phyloP scores from a whole-genome alignment of 192 early-diverging fungal species.

The Phlyctochytrium bullatum region DNA sequence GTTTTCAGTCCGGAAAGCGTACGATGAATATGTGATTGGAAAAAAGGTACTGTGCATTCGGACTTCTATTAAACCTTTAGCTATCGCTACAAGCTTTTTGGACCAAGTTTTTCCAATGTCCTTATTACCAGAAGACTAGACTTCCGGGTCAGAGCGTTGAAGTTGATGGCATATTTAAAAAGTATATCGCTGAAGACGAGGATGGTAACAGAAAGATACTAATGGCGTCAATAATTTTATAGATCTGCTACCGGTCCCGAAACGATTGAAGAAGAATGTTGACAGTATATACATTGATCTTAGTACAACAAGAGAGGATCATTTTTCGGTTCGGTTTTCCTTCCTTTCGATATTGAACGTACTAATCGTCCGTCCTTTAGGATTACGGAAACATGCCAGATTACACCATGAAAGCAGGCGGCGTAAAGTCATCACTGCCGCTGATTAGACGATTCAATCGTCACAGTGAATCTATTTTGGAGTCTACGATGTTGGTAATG shows the following conservation, averaged over 20 bases:
- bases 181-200: slow-evolving; percentile 76
- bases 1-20: slow-evolving; percentile 71
- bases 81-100: slow-evolving; percentile 79
- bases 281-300: slow-evolving; percentile 75
- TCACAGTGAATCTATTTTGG: slow-evolving; percentile 79
- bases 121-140: slow-evolving; percentile 82
- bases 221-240: neutral
- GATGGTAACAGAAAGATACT: slow-evolving; percentile 32
- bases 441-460: slow-evolving; percentile 87
- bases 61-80: too few species aligned
- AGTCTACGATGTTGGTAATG: slow-evolving; percentile 20
- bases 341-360: slow-evolving; percentile 24
- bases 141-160: slow-evolving; percentile 27
- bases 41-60: slow-evolving; percentile 6
- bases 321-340: slow-evolving; percentile 53
- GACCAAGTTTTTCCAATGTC: slow-evolving; percentile 78
- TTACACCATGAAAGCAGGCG: slow-evolving; percentile 75
- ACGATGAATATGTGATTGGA: slow-evolving; percentile 69
- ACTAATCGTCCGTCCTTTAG: slow-evolving; percentile 28
- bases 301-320: slow-evolving; percentile 76
- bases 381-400: slow-evolving; percentile 75
- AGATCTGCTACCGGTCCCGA: slow-evolving; percentile 38
- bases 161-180: slow-evolving; percentile 76
- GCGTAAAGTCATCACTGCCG: slow-evolving; percentile 58
- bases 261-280: slow-evolving; percentile 52